Conservation (phyloP, 306 rosid genomes). For the Cucurbita pepo region DNA sequence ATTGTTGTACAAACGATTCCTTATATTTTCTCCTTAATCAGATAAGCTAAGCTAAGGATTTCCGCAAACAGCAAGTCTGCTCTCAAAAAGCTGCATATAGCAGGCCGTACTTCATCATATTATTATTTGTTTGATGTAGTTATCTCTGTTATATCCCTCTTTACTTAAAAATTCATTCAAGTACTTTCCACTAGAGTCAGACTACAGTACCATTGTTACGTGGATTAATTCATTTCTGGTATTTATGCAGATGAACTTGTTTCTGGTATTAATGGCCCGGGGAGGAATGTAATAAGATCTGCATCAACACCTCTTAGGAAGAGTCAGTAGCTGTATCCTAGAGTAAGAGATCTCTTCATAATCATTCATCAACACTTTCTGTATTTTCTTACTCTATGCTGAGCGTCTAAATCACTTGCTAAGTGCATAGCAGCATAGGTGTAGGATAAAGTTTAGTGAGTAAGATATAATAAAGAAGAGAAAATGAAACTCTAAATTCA, state of each 20-base stretch:
- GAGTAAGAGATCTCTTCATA: not conserved
- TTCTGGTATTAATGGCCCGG: slow-evolving; percentile 4
- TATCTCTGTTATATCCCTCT: not conserved
- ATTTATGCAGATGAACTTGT: slow-evolving; percentile 60
- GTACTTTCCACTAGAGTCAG: not conserved
- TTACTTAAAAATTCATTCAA: not conserved
- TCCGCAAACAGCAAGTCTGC: not conserved
- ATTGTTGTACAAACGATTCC: not conserved
- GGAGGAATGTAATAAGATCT: not conserved
- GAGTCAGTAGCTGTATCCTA: not conserved
- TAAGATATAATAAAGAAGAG: not conserved
- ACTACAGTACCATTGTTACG: not conserved
- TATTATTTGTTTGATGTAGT: not conserved
- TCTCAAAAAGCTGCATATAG: not conserved
- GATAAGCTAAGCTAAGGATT: not conserved
- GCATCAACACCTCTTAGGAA: not conserved
- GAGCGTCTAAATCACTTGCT: not conserved
- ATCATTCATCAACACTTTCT: not conserved
- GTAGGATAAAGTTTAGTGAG: not conserved
- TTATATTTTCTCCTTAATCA: not conserved
- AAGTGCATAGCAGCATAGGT: not conserved
- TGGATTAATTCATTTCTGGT: not conserved
- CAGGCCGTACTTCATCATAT: not conserved
- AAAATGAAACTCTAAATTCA: not conserved
- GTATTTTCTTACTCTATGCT: not conserved